Evolutionary conservation across 2,329 filamentous ascomycete species (phyloP).

Genomic region (Fusarium sp.): DNA sequence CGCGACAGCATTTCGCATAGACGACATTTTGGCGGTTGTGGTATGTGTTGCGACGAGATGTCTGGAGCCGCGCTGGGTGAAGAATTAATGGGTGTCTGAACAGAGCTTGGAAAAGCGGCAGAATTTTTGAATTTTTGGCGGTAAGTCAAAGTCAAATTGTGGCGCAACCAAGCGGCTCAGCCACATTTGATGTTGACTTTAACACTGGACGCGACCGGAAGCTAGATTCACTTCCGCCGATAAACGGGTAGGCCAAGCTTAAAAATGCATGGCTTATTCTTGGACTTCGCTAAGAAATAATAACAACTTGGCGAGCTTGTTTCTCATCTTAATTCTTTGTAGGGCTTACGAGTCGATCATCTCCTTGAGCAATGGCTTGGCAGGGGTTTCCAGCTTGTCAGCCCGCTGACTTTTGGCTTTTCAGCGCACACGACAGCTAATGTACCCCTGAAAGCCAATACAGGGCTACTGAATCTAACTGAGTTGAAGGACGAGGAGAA

Average conservation of each 20-base stretch:
- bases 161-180: conserved; percentile 18
- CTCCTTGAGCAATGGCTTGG: conserved; percentile 11
- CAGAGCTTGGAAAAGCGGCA: conserved; percentile 43
- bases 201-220: conserved; percentile 8
- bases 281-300: neutral
- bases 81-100: conserved; percentile 23
- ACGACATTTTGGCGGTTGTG: conserved; percentile 59
- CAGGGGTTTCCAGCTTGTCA: conserved; percentile 23
- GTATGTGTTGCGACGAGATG: neutral
- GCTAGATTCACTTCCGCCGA: conserved; percentile 13
- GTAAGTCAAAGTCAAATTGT: conserved; percentile 45
- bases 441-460: conserved; percentile 26
- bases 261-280: neutral
- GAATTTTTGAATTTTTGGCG: conserved; percentile 56
- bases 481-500: neutral
- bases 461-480: neutral
- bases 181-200: conserved; percentile 31
- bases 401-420: neutral
- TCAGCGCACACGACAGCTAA: conserved; percentile 9
- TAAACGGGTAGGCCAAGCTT: neutral
- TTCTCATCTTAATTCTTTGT: neutral
- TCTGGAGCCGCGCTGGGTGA: neutral
- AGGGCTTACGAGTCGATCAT: neutral
- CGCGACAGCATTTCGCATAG: conserved; percentile 74
- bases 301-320: conserved; percentile 11